These are phyloP conservation scores for Arthrobotrys megalospora DNA, from an alignment of 2,329 filamentous ascomycete species.

Conservation along the genomic window DNA sequence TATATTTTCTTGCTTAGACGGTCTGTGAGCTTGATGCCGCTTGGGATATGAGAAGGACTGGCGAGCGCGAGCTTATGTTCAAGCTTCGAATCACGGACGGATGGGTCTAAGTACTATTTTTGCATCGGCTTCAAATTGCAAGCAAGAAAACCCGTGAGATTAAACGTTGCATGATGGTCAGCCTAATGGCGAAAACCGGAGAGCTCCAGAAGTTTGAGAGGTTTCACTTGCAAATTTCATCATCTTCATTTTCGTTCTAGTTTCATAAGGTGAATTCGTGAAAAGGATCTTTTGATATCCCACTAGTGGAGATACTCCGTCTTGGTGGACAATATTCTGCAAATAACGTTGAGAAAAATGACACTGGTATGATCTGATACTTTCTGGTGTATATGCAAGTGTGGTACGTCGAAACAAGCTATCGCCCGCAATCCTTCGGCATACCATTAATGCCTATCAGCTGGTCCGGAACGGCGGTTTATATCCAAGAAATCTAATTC, in stretches of 20 bases:
- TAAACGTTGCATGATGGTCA: slow-evolving; percentile 11
- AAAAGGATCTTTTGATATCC: slow-evolving; percentile 4
- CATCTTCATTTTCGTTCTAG: slow-evolving; percentile 25
- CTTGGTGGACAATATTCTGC: slow-evolving; percentile 9
- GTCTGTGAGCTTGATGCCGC: slow-evolving; percentile 12
- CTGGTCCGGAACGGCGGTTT: slow-evolving; percentile 18
- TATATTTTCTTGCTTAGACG: background rate
- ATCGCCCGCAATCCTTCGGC: slow-evolving; percentile 28
- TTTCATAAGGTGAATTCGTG: background rate
- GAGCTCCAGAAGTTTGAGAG: slow-evolving; percentile 29
- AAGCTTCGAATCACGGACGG: slow-evolving; percentile 25
- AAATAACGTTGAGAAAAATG: slow-evolving; percentile 13
- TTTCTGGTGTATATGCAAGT: slow-evolving; percentile 26
- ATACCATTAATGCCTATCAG: slow-evolving; percentile 16
- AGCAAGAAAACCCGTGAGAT: slow-evolving; percentile 13
- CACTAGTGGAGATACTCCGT: slow-evolving; percentile 10
- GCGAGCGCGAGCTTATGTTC: slow-evolving; percentile 28
- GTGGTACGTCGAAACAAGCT: slow-evolving; percentile 28
- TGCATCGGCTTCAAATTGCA: slow-evolving; percentile 21
- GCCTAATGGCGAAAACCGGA: slow-evolving; percentile 9
- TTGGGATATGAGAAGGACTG: slow-evolving; percentile 10
- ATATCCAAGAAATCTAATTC: slow-evolving; percentile 6
- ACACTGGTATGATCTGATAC: slow-evolving; percentile 27
- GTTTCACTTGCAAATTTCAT: slow-evolving; percentile 27
- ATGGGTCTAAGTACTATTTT: slow-evolving; percentile 32